These are phyloP conservation scores for Amanita muscaria DNA, from an alignment of 768 basidiomycete species.

Conservation along the genomic window DNA sequence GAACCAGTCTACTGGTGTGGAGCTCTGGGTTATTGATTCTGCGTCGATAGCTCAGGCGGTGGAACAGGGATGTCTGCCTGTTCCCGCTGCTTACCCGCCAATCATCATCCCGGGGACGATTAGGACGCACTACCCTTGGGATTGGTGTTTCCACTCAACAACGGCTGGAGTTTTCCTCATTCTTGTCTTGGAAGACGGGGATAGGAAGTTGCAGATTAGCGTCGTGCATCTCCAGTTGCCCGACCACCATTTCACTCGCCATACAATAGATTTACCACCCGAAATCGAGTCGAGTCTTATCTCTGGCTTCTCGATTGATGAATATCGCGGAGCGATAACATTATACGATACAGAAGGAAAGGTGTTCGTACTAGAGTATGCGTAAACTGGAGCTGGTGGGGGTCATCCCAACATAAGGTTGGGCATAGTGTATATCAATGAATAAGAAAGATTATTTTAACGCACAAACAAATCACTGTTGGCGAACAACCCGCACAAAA, in stretches of 20 bases:
- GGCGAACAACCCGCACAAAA: no score
- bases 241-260: constrained; percentile 6
- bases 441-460: no score
- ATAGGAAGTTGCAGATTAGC: not conserved
- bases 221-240: constrained; percentile 4
- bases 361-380: constrained; percentile 17
- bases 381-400: constrained; percentile 6
- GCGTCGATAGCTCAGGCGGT: not conserved
- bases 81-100: constrained; percentile 1
- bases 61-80: not conserved
- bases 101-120: constrained; percentile 3
- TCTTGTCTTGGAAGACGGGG: not conserved
- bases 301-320: constrained; percentile 19
- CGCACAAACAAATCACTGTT: no score
- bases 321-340: constrained; percentile 18
- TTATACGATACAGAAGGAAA: constrained; percentile 14
- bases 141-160: constrained; percentile 4
- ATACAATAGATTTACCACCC: constrained; percentile 15
- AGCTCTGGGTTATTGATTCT: constrained; percentile 5
- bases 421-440: no score
- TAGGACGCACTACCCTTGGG: not conserved
- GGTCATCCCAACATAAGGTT: no score
- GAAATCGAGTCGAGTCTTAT: constrained; percentile 12
- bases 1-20: not conserved
- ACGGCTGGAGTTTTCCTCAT: constrained; percentile 1